These are phyloP conservation scores for Emericellopsis atlantica DNA, from an alignment of 2,329 filamentous ascomycete genomes.

Conservation along the genomic window DNA sequence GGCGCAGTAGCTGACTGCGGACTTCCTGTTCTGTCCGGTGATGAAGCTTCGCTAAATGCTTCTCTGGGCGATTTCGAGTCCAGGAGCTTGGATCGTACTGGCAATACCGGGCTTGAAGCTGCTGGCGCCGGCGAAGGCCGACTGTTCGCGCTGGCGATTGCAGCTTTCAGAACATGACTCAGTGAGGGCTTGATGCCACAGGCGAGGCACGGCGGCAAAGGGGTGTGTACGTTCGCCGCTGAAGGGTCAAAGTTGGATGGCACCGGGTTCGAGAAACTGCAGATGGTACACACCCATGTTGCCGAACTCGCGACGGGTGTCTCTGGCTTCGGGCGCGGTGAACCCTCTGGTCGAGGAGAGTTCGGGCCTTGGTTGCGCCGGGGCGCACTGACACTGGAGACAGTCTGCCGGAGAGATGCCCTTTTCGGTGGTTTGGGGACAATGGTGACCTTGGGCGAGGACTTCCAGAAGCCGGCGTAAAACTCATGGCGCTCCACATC, in stretches of 20 bases:
- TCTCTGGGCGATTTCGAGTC: conserved; percentile 5
- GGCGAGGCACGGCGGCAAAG: conserved; percentile 74
- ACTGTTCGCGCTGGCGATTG: conserved; percentile 62
- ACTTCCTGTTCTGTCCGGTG: background rate
- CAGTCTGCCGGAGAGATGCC: conserved; percentile 40
- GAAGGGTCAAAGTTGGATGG: conserved; percentile 87
- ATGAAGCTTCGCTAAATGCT: conserved; percentile 2
- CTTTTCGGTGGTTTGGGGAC: conserved; percentile 69
- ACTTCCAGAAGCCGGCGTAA: conserved; percentile 89
- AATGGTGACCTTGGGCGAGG: conserved; percentile 84
- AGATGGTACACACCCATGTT: conserved; percentile 94
- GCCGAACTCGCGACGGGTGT: conserved; percentile 43
- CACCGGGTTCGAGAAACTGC: conserved; percentile 85
- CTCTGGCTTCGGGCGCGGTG: conserved; percentile 22
- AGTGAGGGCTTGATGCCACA: conserved; percentile 90
- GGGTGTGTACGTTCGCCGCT: conserved; percentile 66
- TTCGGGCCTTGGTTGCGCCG: conserved; percentile 33
- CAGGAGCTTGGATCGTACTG: conserved; percentile 12
- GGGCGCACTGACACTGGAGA: conserved; percentile 30
- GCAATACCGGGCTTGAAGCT: conserved; percentile 11
- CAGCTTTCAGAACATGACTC: conserved; percentile 72
- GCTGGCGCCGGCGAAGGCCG: conserved; percentile 17
- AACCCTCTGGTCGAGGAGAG: conserved; percentile 29
- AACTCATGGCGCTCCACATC: conserved; percentile 85
- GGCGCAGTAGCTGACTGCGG: conserved; percentile 1